Percentiles rank a stretch among this genome's conserved stretches.
Evolutionary conservation across 495 filamentous ascomycete genomes (phyloP).

Genomic region (Aspergillus indologenus): DNA sequence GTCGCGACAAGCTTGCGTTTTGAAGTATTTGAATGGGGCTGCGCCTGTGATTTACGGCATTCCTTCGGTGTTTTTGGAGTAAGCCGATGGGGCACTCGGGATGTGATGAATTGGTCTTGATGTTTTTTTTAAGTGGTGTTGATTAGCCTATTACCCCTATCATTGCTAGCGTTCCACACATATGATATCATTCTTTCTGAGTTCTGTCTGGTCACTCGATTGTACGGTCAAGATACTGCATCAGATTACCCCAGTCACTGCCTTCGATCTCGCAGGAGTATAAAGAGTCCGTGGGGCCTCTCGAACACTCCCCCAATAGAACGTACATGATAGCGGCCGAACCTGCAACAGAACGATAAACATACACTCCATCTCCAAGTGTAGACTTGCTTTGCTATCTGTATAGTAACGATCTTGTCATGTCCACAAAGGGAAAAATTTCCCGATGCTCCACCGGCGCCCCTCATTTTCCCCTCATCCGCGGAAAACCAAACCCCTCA

Average conservation of each 20-base stretch:
- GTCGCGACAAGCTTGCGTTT: slow-evolving; percentile 70
- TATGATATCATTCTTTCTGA: not conserved
- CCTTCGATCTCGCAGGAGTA: too few relatives aligned
- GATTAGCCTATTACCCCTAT: not conserved
- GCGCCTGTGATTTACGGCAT: slow-evolving; percentile 93
- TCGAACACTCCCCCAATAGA: too few relatives aligned
- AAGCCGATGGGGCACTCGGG: slow-evolving; percentile 15
- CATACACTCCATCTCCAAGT: too few relatives aligned
- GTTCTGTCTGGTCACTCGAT: too few relatives aligned
- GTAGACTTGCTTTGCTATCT: too few relatives aligned
- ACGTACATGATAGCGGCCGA: too few relatives aligned
- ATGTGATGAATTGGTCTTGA: not conserved
- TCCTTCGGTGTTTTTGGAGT: slow-evolving; percentile 71
- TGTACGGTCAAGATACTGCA: too few relatives aligned
- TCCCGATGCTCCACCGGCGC: not conserved
- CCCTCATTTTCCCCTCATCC: slow-evolving; percentile 24
- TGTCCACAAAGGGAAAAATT: slow-evolving; percentile 3
- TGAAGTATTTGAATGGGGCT: slow-evolving; percentile 89
- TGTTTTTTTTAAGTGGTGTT: not conserved
- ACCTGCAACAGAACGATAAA: too few relatives aligned
- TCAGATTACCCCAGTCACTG: too few relatives aligned
- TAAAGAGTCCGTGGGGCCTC: too few relatives aligned
- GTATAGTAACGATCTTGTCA: too few relatives aligned
- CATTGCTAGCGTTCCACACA: too few relatives aligned
- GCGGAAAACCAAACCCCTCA: slow-evolving; percentile 14